Evolutionary conservation across 2,329 filamentous ascomycete species (phyloP), one percentile per base, ranked within the genome.

Genomic region (Orbilia oligospora): DNA sequence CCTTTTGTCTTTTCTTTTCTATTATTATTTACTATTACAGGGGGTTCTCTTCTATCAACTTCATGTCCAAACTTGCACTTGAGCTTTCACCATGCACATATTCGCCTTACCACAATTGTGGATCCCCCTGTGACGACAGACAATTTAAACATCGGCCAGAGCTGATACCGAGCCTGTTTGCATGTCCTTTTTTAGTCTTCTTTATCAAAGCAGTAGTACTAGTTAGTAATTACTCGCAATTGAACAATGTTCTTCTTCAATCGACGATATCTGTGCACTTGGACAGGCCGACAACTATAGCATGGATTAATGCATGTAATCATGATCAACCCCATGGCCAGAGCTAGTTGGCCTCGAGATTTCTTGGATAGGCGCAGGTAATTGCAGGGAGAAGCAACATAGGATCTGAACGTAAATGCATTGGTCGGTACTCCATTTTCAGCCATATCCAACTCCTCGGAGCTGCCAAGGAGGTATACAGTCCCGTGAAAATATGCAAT

Each of bases 21-120:
- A 22, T 38, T 14, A 41, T 65, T 30, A 30, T 65, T 30, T 48
- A 41, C 38, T 41, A 16, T 55, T 53, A 24, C 20, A 44, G 5
- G 27, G 2, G n/a, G 55, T 44, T 16, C 20, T 58, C 30, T 55
- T 56, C 36, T 9, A 14, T 53, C 58, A 4, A 41, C 44, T 61
- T 71, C 44, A 4, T 41, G 64, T 63, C 20, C 67, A 67, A 67
- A 51, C 33, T 67, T 67, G 30, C 64, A 27, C 24, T 49, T 16
- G 38, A 44, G 48, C 49, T 44, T 48, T n/a, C 24, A 14, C 16
- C 27, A 30, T 69, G 66, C 20, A 69, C 51, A 69, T 69, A 61
- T 69, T 58, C 22, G 12, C 12, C 14, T 24, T 24, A 24, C 18
- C 56, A 61, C 56, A 1, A 44, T 27, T 10, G 56, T 61, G 56